A percentile compares a stretch with the other conserved stretches of the same genome.
phyloP scores from a whole-genome alignment of 2,329 filamentous ascomycete species.

The Drechslera avenae region DNA sequence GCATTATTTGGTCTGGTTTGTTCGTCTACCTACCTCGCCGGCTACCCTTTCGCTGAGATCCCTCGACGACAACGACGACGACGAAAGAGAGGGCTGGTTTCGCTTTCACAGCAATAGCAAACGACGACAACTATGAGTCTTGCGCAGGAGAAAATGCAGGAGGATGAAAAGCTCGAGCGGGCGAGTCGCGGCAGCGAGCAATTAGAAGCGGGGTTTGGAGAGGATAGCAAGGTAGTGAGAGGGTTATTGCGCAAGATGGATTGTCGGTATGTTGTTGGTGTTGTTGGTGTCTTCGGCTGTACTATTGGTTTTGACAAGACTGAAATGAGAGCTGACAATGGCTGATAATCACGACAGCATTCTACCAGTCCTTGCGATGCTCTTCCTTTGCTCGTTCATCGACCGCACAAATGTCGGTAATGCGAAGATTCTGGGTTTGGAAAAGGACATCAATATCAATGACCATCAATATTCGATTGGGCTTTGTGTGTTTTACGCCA shows the following conservation, averaged over 20 bases:
- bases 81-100: no score
- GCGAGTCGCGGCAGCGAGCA: constrained; percentile 17
- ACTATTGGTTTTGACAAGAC: not conserved
- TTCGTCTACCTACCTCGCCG: no score
- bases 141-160: constrained; percentile 22
- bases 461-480: constrained; percentile 69
- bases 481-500: constrained; percentile 68
- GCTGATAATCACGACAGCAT: constrained; percentile 56
- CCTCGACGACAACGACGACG: no score
- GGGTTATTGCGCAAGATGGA: constrained; percentile 61
- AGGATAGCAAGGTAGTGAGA: constrained; percentile 19
- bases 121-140: constrained; percentile 6
- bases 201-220: constrained; percentile 23
- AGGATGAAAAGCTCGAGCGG: constrained; percentile 34
- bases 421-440: constrained; percentile 68
- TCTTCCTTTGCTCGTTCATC: constrained; percentile 69
- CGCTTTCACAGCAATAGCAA: no score
- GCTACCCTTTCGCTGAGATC: no score
- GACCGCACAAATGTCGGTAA: constrained; percentile 78
- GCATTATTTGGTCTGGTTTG: no score
- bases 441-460: constrained; percentile 59
- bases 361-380: constrained; percentile 65
- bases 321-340: not conserved
- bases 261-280: constrained; percentile 50
- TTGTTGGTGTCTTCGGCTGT: not conserved